Evolutionary conservation across 768 basidiomycete species (phyloP), one percentile per base, ranked within the genome.

Genomic region (Termitomyces titanicus): DNA sequence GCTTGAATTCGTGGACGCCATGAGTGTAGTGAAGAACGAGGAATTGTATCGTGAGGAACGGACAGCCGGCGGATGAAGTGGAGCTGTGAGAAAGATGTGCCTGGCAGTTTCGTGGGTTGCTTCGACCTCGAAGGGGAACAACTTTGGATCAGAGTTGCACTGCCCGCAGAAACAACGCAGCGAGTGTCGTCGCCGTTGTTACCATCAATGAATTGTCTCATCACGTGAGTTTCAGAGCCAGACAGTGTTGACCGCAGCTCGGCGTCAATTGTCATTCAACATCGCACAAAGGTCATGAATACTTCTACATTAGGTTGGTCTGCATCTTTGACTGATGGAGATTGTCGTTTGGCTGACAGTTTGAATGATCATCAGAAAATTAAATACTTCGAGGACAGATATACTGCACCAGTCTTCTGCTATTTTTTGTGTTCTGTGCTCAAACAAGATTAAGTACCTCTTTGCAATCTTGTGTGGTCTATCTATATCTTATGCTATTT

Each of bases 101-200:
- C 53, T 54, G n/a, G n/a, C n/a, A n/a, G 17, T 47, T 54, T 20
- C 44, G 44, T 52, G 52, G 27, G 52, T 38, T 10, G 22, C 17
- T 44, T 8, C 35, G 42, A 35, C 39, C 51, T 46, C 20, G 15
- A 46, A 27, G 24, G 46, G 43, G 43, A 35, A 53, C 6, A 11
- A 7, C 5, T 34, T n/a, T n/a, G n/a, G 11, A 53, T 34, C 43
- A 37, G 17, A 17, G 4, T 11, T 24, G 20, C 35, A 54, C 53
- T 54, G 53, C 53, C 45, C 27, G 7, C 10, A 18, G 25, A 44
- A 15, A 13, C 15, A 10, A 12, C 22, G 11, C 24, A 22, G n/a
- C 44, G 24, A 8, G 11, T 24, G 18, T 47, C 38, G 38, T 47
- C 42, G 51, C 22, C 31, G 51, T 49, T n/a, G 20, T 38, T 49